Evolutionary conservation across 306 rosid genomes (phyloP), one percentile per base, ranked within the genome.

Genomic region (Ormosia emarginata): DNA sequence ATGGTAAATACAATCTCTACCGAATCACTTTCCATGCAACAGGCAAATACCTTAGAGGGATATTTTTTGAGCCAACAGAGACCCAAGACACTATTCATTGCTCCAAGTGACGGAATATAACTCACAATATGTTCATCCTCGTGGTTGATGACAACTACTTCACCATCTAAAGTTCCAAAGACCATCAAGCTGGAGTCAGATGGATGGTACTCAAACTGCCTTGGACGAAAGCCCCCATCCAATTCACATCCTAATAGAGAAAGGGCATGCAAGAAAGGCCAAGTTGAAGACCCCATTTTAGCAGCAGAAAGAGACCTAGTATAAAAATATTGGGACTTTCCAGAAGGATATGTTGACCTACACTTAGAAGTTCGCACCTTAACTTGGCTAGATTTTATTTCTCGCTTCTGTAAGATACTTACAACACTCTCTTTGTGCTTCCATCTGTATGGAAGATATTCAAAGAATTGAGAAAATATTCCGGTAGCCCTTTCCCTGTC

Each of bases 191-290:
- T 89, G 61, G 93, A 78, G 78, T 90, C 91, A 78, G 92, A 82
- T 7, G 98, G 97, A 83, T 93, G 98, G 71, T 93, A 93, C 86
- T 93, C 98, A 62, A 91, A 91, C 86, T 93, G 97, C 91, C 98
- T 87, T 8, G 97, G 98, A 76, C 90, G 97, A 83, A 91, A 85
- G 69, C 86, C 85, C 69, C 83, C 83, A 64, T 87, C 92, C 80
- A 88, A 75, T 56, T 76, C 85, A 86, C 74, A 75, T 58, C 88
- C 85, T 62, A 61, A 79, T 52, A 89, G 75, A 81, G 94, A 86
- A 74, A 93, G 87, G 6, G 96, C 93, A 24, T 77, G 90, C 86
- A 93, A 85, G 32, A 61, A 80, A 56, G 98, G 98, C 98, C 97
- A 91, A 64, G 90, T 82, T 29, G 94, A 93, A 83, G 97, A 90